phyloP scores from a whole-genome alignment of 352 stramenopile species.

The Phytophthora boehmeriae region DNA sequence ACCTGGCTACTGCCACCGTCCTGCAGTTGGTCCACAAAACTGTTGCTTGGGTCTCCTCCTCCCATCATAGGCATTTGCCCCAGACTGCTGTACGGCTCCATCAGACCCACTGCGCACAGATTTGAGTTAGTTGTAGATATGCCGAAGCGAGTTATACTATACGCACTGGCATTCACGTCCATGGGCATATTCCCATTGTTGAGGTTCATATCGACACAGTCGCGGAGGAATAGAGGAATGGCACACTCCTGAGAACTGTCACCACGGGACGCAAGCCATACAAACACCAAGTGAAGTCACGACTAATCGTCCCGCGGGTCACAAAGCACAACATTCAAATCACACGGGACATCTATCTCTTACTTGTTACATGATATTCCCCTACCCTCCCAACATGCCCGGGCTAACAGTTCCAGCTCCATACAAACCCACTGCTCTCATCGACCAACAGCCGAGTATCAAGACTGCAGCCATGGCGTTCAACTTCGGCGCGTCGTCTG shows the following conservation, averaged over 20 bases:
- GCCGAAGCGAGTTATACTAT: too few species aligned
- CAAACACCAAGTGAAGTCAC: neutral
- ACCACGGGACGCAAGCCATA: neutral
- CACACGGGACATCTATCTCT: too few species aligned
- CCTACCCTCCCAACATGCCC: too few species aligned
- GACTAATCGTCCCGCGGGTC: too few species aligned
- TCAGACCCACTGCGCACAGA: conserved; percentile 52
- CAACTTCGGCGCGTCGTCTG: conserved; percentile 35
- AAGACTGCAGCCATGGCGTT: conserved; percentile 37
- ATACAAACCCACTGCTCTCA: neutral
- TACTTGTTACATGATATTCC: too few species aligned
- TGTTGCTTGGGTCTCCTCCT: conserved; percentile 21
- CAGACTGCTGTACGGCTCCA: conserved; percentile 56
- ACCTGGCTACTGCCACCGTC: conserved; percentile 34
- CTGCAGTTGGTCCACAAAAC: conserved; percentile 66
- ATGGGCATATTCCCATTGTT: conserved; percentile 39
- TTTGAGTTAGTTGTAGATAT: neutral
- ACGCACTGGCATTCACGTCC: conserved; percentile 41
- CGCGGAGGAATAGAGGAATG: too few species aligned
- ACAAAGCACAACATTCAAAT: too few species aligned
- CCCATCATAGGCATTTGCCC: conserved; percentile 50
- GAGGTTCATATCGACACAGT: neutral
- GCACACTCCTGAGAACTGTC: conserved; percentile 13
- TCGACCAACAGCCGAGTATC: conserved; percentile 3
- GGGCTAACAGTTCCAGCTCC: neutral